Base-by-base conservation (phyloP, 2,329 filamentous ascomycete genomes). In the Lithohypha guttulata region DNA sequence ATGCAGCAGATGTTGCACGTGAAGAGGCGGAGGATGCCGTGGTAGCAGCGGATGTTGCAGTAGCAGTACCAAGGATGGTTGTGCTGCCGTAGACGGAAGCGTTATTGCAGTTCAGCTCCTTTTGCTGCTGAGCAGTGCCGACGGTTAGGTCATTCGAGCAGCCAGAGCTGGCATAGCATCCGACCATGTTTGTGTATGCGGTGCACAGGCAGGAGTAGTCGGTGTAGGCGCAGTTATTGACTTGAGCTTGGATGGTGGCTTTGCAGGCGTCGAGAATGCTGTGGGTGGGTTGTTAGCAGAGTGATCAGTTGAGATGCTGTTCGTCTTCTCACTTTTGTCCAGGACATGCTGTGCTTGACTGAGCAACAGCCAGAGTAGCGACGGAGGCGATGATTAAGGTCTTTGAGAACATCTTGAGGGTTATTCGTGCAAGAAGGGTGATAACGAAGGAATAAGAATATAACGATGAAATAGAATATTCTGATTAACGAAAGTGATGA, bases 141-240 rank as follows among this genome's bases (percentile, higher is more conserved):
- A 53, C 50, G 34, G 55, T 57, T 11, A 60, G 45, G 51, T 69
- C 64, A 47, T 62, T 57, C 37, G 75, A 73, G 62, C 77, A 79
- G 17, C 26, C 26, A 28, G 26, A 11, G 64, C 76, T 75, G 64
- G 71, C 70, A 63, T 76, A 79, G 69, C 76, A 79, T 21, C 66
- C 17, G 47, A 71, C 49, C 23, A 74, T 60, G 38, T 70, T 64
- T 25, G 54, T 66, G 55, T 69, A 72, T 49, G 71, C 65, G 34
- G 65, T 60, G 59, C 75, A 80, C 20, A 77, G 62, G 59, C 76
- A 79, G 50, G 61, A 57, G 59, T 64, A 73, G 57, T 74, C 69
- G 46, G 66, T 68, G 27, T 51, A 39, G 21, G 45, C 49, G 57
- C 71, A 74, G 31, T 48, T 50, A 13, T 60, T 46, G 51, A 71